Conservation (phyloP, 805 yeast species). For the Hanseniaspora osmophila region DNA sequence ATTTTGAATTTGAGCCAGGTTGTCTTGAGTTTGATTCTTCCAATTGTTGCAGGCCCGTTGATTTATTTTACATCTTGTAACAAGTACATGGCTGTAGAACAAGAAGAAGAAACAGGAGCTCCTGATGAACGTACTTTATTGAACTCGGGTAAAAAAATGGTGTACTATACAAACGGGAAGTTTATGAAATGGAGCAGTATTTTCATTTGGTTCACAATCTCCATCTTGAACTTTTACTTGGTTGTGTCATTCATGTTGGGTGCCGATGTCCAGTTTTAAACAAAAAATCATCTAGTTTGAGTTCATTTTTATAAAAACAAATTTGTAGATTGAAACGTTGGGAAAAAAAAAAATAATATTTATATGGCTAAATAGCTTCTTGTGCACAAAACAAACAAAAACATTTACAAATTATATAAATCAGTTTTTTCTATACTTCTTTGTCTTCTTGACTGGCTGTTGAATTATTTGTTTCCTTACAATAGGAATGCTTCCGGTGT, state of each 20-base stretch:
- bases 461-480: conserved; percentile 14
- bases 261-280: conserved; percentile 35
- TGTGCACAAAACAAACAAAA: no score
- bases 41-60: conserved; percentile 79
- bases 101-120: conserved; percentile 4
- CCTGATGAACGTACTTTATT: conserved; percentile 9
- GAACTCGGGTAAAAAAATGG: conserved; percentile 16
- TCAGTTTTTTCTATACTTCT: not conserved
- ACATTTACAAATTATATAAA: no score
- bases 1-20: conserved; percentile 76
- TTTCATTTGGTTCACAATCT: conserved; percentile 55
- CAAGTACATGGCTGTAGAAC: conserved; percentile 43
- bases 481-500: conserved; percentile 70
- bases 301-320: no score
- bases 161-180: conserved; percentile 61
- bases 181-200: conserved; percentile 40
- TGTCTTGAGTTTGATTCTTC: conserved; percentile 62
- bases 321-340: not conserved
- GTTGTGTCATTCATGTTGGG: conserved; percentile 37
- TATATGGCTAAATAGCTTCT: not conserved
- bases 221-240: conserved; percentile 58
- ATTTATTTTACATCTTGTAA: conserved; percentile 66
- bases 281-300: not conserved
- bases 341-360: not conserved
- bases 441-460: not conserved